Evolutionary conservation across 1,284 basidiomycete genomes (phyloP), one percentile per base, ranked within the genome.

Genomic region (Melanopsichium pennsylvanicum): DNA sequence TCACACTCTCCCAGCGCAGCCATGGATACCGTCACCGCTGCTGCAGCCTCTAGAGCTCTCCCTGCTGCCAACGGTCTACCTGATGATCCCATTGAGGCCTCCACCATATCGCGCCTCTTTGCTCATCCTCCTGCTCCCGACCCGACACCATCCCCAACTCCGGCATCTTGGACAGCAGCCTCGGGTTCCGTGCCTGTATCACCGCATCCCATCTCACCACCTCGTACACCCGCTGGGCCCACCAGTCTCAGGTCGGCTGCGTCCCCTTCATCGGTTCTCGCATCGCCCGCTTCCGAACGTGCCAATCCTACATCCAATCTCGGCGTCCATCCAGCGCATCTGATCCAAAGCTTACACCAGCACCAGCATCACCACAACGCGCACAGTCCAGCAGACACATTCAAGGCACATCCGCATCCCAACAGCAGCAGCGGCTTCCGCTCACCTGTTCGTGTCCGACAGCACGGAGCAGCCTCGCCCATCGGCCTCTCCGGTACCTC

Each of bases 31-130:
- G 52, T 52, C 33, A 57, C 60, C 0, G 52, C 60, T 16, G 60
- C 60, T 21, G 56, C 62, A 40, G 44, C 56, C 23, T 50, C 32
- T 29, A 45, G 56, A 33, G 40, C 63, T 21, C 50, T 76, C 12
- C 72, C 74, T 8, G 62, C 74, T 5, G 78, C 78, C 19, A 78
- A 79, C 26, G 73, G 70, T 12, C 59, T 79, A 7, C 78, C 78
- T 0, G 57, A 72, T 19, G 76, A 79, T 27, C 76, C 78, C 4
- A 44, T 46, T 33, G 69, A 73, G 23, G 78, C 76, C 7, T 70
- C 64, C 22, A 50, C 70, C 21, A 41, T 76, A 9, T 73, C 75
- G 19, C 57, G 67, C 26, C 70, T 79, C 26, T 79, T 77, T 38
- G 60, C 76, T 12, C 72, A 76, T 29, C 71, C 73, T 16, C 74